A percentile compares a stretch with the other conserved stretches of the same genome.
These are phyloP conservation scores for Carpinus fangiana DNA, from an alignment of 306 rosid genomes.

Conservation along the genomic window DNA sequence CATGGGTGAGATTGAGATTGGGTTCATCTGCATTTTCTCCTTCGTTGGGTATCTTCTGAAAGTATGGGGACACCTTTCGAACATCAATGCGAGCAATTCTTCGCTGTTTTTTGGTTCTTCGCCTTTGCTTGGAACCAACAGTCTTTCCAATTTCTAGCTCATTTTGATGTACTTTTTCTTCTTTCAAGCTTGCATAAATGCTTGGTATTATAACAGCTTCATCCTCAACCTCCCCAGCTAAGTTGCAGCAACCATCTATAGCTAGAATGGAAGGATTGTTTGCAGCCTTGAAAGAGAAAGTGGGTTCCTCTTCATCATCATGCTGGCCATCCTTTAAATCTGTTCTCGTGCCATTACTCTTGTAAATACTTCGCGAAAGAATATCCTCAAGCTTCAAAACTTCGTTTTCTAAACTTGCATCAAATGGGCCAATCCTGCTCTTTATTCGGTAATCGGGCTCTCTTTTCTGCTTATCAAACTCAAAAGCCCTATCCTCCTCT, in stretches of 20 bases:
- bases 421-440: not conserved
- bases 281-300: not conserved
- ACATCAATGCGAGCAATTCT: not conserved
- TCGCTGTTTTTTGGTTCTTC: not conserved
- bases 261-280: not conserved
- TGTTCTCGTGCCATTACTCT: not conserved
- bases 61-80: conserved; percentile 30
- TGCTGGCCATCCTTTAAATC: not conserved
- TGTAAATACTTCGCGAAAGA: conserved; percentile 12
- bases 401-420: not conserved
- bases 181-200: not conserved
- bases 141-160: not conserved
- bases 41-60: conserved; percentile 9
- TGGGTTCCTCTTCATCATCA: not conserved
- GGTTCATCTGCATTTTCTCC: not conserved
- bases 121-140: not conserved
- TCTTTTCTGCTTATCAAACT: not conserved
- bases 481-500: not conserved
- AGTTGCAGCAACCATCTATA: not conserved
- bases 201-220: not conserved
- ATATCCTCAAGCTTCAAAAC: conserved; percentile 18
- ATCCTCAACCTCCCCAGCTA: not conserved
- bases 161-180: not conserved
- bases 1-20: not conserved
- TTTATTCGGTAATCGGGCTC: not conserved